These are phyloP conservation scores for Terana coerulea DNA, from an alignment of 768 basidiomycete genomes.

Conservation along the genomic window DNA sequence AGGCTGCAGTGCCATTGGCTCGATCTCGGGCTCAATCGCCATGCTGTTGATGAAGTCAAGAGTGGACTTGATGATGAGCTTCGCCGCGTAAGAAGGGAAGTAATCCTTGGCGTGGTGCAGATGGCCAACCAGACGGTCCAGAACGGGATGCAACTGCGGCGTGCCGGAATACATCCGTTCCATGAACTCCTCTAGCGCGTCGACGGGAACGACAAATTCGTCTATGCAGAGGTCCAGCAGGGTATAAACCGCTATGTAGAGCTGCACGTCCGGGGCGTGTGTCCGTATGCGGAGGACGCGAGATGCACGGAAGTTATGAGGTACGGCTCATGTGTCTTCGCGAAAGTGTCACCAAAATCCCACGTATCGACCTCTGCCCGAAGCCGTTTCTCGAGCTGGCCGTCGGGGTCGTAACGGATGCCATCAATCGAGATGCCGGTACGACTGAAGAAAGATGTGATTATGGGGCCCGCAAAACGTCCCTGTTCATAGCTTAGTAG, in stretches of 20 bases:
- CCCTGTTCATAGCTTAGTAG: too few species aligned
- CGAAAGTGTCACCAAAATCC: too few species aligned
- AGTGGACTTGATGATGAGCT: slow-evolving; percentile 33
- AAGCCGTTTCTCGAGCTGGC: too few species aligned
- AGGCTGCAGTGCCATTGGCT: slow-evolving; percentile 22
- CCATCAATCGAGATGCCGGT: too few species aligned
- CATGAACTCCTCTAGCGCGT: slow-evolving; percentile 31
- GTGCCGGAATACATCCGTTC: slow-evolving; percentile 26
- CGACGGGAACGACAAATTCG: slow-evolving; percentile 28
- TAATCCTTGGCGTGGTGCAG: slow-evolving; percentile 27
- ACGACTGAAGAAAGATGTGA: too few species aligned
- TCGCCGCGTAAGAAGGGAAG: slow-evolving; percentile 28
- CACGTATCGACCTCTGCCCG: too few species aligned
- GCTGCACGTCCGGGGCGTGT: slow-evolving; percentile 22
- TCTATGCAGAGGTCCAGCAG: slow-evolving; percentile 35
- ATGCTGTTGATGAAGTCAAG: slow-evolving; percentile 33
- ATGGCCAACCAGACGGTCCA: slow-evolving; percentile 33
- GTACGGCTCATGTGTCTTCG: too few species aligned
- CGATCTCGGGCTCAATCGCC: slow-evolving; percentile 30
- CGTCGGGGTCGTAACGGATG: too few species aligned
- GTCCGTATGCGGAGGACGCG: too few species aligned
- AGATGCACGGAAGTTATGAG: too few species aligned
- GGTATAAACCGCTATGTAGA: slow-evolving; percentile 38
- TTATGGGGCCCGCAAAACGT: too few species aligned
- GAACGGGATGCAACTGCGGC: slow-evolving; percentile 27